Base-by-base conservation (phyloP, 1,284 basidiomycete species). In the Vanrija sp. region DNA sequence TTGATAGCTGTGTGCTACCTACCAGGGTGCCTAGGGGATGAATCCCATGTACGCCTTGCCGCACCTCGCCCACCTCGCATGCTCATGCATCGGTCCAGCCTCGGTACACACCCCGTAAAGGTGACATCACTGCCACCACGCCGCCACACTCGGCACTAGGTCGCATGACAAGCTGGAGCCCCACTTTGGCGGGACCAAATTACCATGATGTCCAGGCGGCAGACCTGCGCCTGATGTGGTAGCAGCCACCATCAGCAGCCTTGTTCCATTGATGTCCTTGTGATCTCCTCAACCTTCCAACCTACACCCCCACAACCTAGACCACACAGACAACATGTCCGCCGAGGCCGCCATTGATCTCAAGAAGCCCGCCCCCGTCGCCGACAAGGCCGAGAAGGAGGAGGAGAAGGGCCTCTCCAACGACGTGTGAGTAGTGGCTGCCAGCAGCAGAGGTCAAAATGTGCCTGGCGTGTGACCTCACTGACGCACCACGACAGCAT, bases 401-500 rank as follows among this genome's bases (percentile, higher is more conserved):
- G 68, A 70, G 62, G 72, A 74, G 65, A 73, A 75, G 66, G 75
- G 75, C 29, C 65, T 77, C 56, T 62, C 51, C 59, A 72, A 73
- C 58, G 75, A 77, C 64, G 68, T 67, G 75, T 77, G 57, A 60
- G 74, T 71, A 23, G 21, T 23, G 21, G 21, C 21, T 23, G 21
- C 21, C 3, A 28, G 3, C 28, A 10, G 28, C 28, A 21, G 18
- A 19, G 21, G 19, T 6, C 15, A 49, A 21, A n/a, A 23, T 42
- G 38, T 29, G 12, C 21, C 43, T n/a, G 18, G 42, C 43, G 38
- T 12, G 38, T 42, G 25, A 28, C 40, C 34, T 43, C 29, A 16
- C 55, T 58, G 28, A 58, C 56, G 29, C 26, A 34, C 42, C 46
- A 16, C 12, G 9, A 4, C 55, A 76, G 75, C 51, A 55, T 78